Evolutionary conservation across 768 basidiomycete genomes (phyloP).

Genomic region (Kwoniella sp.): DNA sequence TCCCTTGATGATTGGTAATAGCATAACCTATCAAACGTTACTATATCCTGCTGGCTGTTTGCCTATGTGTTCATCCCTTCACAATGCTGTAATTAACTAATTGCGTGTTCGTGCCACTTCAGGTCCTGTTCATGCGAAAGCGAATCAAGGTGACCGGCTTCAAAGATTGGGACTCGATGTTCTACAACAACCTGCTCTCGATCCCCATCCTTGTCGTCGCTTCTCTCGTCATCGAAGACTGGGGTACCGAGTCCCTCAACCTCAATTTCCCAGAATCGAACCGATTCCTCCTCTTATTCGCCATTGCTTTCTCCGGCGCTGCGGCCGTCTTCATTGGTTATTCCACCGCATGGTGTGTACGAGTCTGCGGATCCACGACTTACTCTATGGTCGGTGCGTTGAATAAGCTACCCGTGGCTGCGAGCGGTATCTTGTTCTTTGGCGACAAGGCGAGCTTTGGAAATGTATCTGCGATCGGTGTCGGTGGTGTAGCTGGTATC

Average conservation of each 20-base stretch:
- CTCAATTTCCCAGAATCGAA: constrained; percentile 86
- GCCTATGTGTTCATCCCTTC: too few relatives aligned
- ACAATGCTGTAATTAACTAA: too few relatives aligned
- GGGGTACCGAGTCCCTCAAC: constrained; percentile 74
- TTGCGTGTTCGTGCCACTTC: too few relatives aligned
- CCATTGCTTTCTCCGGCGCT: constrained; percentile 92
- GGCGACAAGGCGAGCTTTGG: constrained; percentile 83
- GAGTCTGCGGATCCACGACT: constrained; percentile 93
- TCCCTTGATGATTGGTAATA: too few relatives aligned
- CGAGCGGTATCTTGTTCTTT: constrained; percentile 81
- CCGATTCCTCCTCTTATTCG: constrained; percentile 73
- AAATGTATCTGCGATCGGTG: constrained; percentile 79
- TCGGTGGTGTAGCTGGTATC: constrained; percentile 88
- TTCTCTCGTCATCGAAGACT: constrained; percentile 83
- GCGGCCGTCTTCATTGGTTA: constrained; percentile 97
- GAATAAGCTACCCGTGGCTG: constrained; percentile 80
- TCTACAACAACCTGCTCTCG: constrained; percentile 94
- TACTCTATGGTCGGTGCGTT: constrained; percentile 62
- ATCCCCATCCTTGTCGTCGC: constrained; percentile 84
- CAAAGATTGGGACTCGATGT: constrained; percentile 98
- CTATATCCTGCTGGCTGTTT: too few relatives aligned
- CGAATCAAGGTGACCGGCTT: constrained; percentile 95
- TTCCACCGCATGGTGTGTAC: constrained; percentile 97
- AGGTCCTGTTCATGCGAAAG: constrained; percentile 96
- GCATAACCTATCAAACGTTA: too few relatives aligned